Conservation (phyloP, 1,139 yeast species). For the Kodamaea derodonti region DNA sequence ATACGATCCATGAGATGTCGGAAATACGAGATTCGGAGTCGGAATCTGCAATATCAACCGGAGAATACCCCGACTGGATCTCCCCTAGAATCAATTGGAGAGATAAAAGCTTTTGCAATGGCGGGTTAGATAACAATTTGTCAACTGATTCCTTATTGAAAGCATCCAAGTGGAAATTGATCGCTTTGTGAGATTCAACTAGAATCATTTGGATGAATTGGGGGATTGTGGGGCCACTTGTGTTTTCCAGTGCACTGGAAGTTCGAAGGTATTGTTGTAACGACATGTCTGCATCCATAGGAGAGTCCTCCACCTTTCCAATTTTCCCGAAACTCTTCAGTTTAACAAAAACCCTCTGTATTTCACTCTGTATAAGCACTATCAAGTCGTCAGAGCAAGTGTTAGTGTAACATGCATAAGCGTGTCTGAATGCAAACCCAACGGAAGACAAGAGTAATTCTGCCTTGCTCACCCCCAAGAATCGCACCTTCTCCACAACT, state of each 20-base stretch:
- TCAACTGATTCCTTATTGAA: conserved; percentile 67
- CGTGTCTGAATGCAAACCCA: conserved; percentile 62
- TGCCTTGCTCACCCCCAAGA: conserved; percentile 20
- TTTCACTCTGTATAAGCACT: conserved; percentile 48
- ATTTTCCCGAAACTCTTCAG: conserved; percentile 20
- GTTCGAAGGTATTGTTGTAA: neutral
- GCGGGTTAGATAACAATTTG: conserved; percentile 67
- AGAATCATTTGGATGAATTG: conserved; percentile 44
- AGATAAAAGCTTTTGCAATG: conserved; percentile 61
- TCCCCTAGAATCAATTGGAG: conserved; percentile 70
- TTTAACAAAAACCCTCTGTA: conserved; percentile 21
- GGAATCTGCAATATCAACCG: conserved; percentile 23
- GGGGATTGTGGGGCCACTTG: neutral
- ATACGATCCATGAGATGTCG: conserved; percentile 62
- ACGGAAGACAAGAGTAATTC: conserved; percentile 46
- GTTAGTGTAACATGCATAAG: conserved; percentile 64
- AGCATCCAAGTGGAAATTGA: conserved; percentile 62
- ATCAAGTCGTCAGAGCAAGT: conserved; percentile 65
- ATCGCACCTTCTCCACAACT: conserved; percentile 24
- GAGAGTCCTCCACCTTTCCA: conserved; percentile 3
- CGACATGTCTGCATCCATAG: neutral
- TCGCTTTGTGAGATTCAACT: conserved; percentile 64
- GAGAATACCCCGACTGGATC: conserved; percentile 13
- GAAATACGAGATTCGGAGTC: conserved; percentile 19
- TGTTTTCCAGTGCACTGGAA: neutral